Percentiles rank a stretch among this genome's conserved stretches.
Conservation (phyloP, 139 green algal species). For the Microglena sp. region DNA sequence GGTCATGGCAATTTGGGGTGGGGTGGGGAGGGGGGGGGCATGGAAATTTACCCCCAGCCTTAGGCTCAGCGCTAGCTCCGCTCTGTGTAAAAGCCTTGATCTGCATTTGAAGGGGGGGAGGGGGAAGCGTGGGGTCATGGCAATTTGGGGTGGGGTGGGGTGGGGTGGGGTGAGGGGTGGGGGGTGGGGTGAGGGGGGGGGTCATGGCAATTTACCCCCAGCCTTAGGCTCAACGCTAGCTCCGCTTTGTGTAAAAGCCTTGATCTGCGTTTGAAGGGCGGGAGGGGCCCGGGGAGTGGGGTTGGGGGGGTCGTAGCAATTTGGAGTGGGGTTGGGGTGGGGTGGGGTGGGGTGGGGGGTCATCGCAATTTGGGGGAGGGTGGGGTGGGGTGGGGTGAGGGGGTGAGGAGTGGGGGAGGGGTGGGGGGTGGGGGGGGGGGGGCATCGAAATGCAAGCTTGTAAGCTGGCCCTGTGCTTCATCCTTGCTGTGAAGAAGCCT, state of each 20-base stretch:
- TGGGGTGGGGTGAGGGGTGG: no score
- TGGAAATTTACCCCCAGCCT: constrained; percentile 41
- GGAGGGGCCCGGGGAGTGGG: no score
- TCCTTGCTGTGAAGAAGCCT: no score
- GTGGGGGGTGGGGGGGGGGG: no score
- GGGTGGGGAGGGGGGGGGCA: not conserved
- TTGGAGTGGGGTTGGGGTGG: no score
- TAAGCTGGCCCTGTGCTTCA: no score
- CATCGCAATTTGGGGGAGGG: constrained; percentile 23
- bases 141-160: not conserved
- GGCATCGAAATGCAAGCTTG: no score
- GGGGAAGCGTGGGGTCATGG: not conserved
- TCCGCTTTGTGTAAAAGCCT: constrained; percentile 25
- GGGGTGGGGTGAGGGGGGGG: no score
- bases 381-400: not conserved
- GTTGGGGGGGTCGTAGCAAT: not conserved
- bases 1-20: not conserved
- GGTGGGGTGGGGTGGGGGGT: no score
- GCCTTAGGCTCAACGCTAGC: constrained; percentile 25
- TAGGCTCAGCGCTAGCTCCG: constrained; percentile 23
- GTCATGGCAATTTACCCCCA: constrained; percentile 40
- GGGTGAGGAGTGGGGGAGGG: no score
- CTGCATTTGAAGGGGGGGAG: no score
- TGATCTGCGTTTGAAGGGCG: no score
- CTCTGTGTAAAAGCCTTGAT: constrained; percentile 26